Evolutionary conservation across 495 filamentous ascomycete genomes (phyloP).

Genomic region (Penicillium steckii): DNA sequence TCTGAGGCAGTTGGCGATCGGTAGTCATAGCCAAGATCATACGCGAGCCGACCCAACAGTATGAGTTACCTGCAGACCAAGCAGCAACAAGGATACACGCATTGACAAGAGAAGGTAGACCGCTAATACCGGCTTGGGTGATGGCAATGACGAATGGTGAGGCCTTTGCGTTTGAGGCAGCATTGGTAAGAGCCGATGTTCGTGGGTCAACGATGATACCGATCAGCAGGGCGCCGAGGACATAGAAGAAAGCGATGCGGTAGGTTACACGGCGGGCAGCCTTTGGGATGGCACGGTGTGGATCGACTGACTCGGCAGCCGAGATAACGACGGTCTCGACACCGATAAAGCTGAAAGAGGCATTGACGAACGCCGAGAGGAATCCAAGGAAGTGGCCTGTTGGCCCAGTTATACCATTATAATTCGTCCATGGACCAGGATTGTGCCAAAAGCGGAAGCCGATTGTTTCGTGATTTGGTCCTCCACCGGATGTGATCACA

Average conservation of each 20-base stretch:
- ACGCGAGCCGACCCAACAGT: conserved; percentile 38
- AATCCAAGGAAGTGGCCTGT: conserved; percentile 46
- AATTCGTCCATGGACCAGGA: conserved; percentile 41
- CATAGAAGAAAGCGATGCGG: conserved; percentile 83
- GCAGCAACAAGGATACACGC: conserved; percentile 68
- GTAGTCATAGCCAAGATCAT: conserved; percentile 40
- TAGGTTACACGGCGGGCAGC: conserved; percentile 84
- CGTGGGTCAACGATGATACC: conserved; percentile 48
- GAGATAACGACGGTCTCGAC: conserved; percentile 75
- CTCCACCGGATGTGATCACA: conserved; percentile 67
- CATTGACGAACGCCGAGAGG: conserved; percentile 45
- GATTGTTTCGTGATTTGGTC: conserved; percentile 57
- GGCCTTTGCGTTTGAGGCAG: conserved; percentile 38
- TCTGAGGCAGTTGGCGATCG: conserved; percentile 33
- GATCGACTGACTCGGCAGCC: conserved; percentile 80
- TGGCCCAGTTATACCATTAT: conserved; percentile 31
- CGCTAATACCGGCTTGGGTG: conserved; percentile 59
- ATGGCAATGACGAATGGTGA: conserved; percentile 62
- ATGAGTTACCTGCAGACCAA: conserved; percentile 65
- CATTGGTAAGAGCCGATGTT: conserved; percentile 54
- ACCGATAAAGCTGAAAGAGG: conserved; percentile 54
- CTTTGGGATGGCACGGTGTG: conserved; percentile 70
- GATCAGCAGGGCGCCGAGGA: conserved; percentile 54
- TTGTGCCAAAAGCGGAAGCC: conserved; percentile 71
- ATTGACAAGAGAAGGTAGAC: conserved; percentile 75